Base-by-base conservation (phyloP, 2,329 filamentous ascomycete genomes). In the Aspergillus sp. region DNA sequence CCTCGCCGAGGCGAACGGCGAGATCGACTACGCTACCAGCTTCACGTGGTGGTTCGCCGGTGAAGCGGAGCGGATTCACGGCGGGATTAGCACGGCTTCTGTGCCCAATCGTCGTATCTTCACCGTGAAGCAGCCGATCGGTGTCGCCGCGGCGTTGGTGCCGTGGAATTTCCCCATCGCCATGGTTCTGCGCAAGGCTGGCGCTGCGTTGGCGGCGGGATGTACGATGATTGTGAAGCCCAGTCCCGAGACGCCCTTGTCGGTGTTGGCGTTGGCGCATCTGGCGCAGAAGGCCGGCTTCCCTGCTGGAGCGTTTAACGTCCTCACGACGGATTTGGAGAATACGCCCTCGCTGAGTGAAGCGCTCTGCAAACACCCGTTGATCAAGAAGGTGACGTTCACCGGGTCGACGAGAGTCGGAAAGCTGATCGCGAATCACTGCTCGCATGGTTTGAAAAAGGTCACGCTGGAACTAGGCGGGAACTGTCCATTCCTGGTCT, bases 161-260 rank as follows among this genome's bases (percentile, higher is more conserved):
- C 84, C 85, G 5, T 88, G 84, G 84, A 86, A 88, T 55, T 86
- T 86, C 51, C 82, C 82, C 0, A 73, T 85, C 40, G 82, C 81
- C 29, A 72, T 88, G 79, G 75, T 86, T 6, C 62, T 86, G 41
- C 73, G 85, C 29, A 88, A 88, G 59, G 82, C 77, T 2, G 75
- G 78, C 38, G 81, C 83, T 6, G 84, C 84, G 1, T 65, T 88
- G 33, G 85, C 85, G 1, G 84, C 84, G 3, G 85, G 85, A 1
- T 88, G 84, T 58, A 83, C 84, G 1, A 87, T 90, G 80, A 73
- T 90, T 28, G 73, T 80, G 11, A 88, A 88, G 66, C 82, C 85
- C 2, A 83, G 80, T 4, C 84, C 84, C 0, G 84, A 88, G 61
- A 82, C 79, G 1, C 79, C 80, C 0, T 69, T 83, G 30, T 77